These are phyloP conservation scores for Boletus reticulatus DNA, from an alignment of 768 basidiomycete species.

Conservation along the genomic window DNA sequence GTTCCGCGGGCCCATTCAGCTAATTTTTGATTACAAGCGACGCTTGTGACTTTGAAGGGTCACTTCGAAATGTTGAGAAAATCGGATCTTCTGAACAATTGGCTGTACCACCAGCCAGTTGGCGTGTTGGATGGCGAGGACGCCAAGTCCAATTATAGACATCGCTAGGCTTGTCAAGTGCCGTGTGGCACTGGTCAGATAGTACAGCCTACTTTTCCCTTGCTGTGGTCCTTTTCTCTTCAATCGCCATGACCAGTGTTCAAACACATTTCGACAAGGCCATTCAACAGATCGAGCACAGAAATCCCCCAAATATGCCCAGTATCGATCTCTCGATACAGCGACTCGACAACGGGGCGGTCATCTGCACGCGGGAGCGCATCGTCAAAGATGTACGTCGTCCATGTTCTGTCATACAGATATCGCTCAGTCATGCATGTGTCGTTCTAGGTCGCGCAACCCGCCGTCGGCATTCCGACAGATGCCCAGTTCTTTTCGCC, in stretches of 20 bases:
- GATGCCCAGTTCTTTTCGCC: slow-evolving; percentile 77
- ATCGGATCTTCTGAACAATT: background rate
- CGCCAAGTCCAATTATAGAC: slow-evolving; percentile 18
- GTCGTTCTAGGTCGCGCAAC: slow-evolving; percentile 59
- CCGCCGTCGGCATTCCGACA: slow-evolving; percentile 59
- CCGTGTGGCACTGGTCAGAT: slow-evolving; percentile 6
- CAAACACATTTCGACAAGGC: slow-evolving; percentile 29
- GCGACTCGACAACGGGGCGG: slow-evolving; percentile 23
- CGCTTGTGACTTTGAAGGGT: background rate
- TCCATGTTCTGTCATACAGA: background rate
- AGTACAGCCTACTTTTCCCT: background rate
- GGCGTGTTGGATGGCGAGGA: background rate
- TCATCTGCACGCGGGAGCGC: slow-evolving; percentile 26
- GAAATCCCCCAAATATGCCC: slow-evolving; percentile 23
- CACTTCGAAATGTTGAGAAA: background rate
- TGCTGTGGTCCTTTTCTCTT: slow-evolving; percentile 8
- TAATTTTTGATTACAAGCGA: slow-evolving; percentile 1
- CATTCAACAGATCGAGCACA: slow-evolving; percentile 28
- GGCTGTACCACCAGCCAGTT: background rate
- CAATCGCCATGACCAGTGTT: slow-evolving; percentile 18
- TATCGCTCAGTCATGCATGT: background rate
- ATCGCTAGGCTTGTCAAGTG: background rate
- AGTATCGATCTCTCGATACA: slow-evolving; percentile 20
- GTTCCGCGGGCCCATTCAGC: no score
- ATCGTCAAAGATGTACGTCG: slow-evolving; percentile 25